These are phyloP conservation scores for Albugo laibachii DNA, from an alignment of 352 stramenopile genomes.

Conservation along the genomic window DNA sequence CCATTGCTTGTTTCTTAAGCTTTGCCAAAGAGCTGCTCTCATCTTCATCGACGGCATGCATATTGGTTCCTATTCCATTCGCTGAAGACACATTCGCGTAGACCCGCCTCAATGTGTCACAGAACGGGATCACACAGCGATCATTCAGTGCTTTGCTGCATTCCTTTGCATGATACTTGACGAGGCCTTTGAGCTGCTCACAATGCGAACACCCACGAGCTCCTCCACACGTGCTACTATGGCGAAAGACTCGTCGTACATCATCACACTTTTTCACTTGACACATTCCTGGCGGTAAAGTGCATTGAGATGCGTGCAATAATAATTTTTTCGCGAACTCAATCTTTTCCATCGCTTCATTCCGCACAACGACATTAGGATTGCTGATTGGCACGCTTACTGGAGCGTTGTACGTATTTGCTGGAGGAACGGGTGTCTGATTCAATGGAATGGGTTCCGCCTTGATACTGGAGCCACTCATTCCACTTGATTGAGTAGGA, in stretches of 20 bases:
- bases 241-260: conserved; percentile 68
- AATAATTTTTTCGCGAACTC: conserved; percentile 67
- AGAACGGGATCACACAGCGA: conserved; percentile 71
- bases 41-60: not conserved
- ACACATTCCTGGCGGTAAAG: conserved; percentile 29
- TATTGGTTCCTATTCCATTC: conserved; percentile 15
- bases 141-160: conserved; percentile 34
- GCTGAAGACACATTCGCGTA: conserved; percentile 19
- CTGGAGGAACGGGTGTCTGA: not conserved
- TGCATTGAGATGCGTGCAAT: conserved; percentile 52
- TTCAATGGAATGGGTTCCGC: not conserved
- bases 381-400: not conserved
- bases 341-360: conserved; percentile 59
- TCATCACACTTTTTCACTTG: conserved; percentile 78
- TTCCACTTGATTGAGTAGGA: too few relatives aligned
- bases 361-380: not conserved
- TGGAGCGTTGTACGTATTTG: not conserved
- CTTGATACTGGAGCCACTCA: not conserved
- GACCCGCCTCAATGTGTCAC: conserved; percentile 37
- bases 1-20: conserved; percentile 10
- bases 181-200: conserved; percentile 59
- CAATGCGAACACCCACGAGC: conserved; percentile 54
- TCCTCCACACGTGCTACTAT: conserved; percentile 53
- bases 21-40: not conserved
- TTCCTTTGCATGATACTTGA: conserved; percentile 73